Evolutionary conservation across 2,329 filamentous ascomycete genomes (phyloP).

Genomic region (Talaromyces verruculosus): DNA sequence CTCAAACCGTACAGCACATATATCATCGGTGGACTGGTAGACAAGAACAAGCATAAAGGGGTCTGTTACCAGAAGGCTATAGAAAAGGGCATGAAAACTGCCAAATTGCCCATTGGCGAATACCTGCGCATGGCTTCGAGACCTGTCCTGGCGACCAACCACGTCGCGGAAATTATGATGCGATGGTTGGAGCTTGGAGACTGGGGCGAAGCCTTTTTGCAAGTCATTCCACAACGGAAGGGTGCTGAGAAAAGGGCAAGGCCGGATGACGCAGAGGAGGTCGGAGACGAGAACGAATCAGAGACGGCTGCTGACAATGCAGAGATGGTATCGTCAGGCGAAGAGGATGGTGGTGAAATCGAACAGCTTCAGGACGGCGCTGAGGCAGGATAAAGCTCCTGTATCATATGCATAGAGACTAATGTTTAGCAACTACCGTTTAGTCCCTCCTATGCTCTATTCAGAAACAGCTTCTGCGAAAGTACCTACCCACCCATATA

Average conservation of each 20-base stretch:
- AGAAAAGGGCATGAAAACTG: constrained; percentile 76
- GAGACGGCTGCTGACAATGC: not conserved
- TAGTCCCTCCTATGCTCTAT: not conserved
- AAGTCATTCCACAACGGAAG: constrained; percentile 87
- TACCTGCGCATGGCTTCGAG: constrained; percentile 89
- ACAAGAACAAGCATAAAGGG: constrained; percentile 94
- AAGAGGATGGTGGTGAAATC: not conserved
- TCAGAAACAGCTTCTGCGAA: not conserved
- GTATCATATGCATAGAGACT: not conserved
- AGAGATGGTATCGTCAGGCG: not conserved
- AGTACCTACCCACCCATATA: too few species aligned
- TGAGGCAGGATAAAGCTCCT: not conserved
- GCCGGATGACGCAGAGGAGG: not conserved
- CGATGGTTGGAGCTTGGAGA: constrained; percentile 86
- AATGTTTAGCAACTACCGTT: not conserved
- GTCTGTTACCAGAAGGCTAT: constrained; percentile 82
- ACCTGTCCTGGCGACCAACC: constrained; percentile 86
- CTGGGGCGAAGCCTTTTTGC: constrained; percentile 86
- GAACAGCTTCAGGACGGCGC: not conserved
- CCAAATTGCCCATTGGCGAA: constrained; percentile 90
- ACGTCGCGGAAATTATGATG: constrained; percentile 95
- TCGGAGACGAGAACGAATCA: not conserved
- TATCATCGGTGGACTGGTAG: constrained; percentile 89
- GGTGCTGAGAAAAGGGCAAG: constrained; percentile 59
- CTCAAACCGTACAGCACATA: constrained; percentile 88